Conservation (phyloP, 2,329 filamentous ascomycete species). For the Dactylellina leptospora region DNA sequence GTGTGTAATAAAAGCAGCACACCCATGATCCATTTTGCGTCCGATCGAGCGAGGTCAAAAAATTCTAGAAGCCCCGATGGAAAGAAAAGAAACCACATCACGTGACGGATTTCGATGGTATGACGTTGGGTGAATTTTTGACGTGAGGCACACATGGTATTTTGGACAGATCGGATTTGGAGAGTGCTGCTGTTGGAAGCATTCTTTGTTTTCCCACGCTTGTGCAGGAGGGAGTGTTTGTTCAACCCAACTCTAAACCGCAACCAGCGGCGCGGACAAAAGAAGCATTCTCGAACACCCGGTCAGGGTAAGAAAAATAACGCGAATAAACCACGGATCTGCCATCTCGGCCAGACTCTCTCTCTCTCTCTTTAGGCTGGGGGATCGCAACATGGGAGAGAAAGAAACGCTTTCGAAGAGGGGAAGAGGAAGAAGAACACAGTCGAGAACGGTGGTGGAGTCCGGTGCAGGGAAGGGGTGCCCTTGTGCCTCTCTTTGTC, state of each 20-base stretch:
- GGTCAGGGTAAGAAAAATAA: slow-evolving; percentile 40
- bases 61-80: no score
- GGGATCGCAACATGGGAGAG: slow-evolving; percentile 6
- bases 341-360: slow-evolving; percentile 25
- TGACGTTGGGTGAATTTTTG: no score
- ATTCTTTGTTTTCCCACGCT: background rate
- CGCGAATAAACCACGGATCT: slow-evolving; percentile 46
- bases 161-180: background rate
- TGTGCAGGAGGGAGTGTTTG: background rate
- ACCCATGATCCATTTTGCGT: no score
- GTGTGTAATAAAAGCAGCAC: no score
- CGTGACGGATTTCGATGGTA: background rate
- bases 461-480: background rate
- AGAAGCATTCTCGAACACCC: slow-evolving; percentile 49
- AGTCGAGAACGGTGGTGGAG: slow-evolving; percentile 9
- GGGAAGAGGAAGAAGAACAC: slow-evolving; percentile 2
- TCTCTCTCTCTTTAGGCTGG: no score
- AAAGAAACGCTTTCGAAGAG: slow-evolving; percentile 10
- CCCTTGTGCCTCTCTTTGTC: slow-evolving; percentile 28
- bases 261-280: slow-evolving; percentile 48
- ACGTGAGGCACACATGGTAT: no score
- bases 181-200: background rate
- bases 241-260: slow-evolving; percentile 44
- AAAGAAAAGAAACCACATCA: background rate
- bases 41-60: no score